phyloP scores from a whole-genome alignment of 805 yeast genomes.

The Metschnikowia reukaufii region DNA sequence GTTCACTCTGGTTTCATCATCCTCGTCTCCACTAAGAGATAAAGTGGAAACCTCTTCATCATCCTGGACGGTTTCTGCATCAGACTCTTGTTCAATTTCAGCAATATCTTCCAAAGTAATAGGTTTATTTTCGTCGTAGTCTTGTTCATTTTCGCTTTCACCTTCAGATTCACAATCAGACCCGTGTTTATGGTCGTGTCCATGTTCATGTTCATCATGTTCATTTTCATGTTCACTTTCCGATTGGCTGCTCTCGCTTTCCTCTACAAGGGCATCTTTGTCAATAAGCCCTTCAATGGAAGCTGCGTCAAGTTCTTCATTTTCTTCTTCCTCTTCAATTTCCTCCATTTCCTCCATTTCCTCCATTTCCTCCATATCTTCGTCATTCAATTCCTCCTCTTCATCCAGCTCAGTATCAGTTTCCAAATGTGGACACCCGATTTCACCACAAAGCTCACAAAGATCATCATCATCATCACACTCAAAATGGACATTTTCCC shows the following conservation, averaged over 20 bases:
- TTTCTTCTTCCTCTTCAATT: slow-evolving; percentile 4
- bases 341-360: slow-evolving; percentile 3
- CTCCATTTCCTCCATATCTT: slow-evolving; percentile 11
- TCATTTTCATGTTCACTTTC: slow-evolving; percentile 26
- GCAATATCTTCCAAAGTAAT: slow-evolving; percentile 33
- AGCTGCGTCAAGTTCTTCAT: slow-evolving; percentile 5
- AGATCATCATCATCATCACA: slow-evolving; percentile 24
- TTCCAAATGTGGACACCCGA: slow-evolving; percentile 17
- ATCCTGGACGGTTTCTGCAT: slow-evolving; percentile 24
- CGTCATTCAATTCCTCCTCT: slow-evolving; percentile 19
- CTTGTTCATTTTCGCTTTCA: slow-evolving; percentile 22
- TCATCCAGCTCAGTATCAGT: slow-evolving; percentile 9
- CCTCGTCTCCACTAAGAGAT: slow-evolving; percentile 22
- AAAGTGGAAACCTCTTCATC: slow-evolving; percentile 22
- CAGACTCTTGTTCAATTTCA: slow-evolving; percentile 9
- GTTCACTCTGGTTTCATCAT: slow-evolving; percentile 14
- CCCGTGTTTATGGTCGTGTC: too few species aligned
- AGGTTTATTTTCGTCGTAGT: slow-evolving; percentile 9
- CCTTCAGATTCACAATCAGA: slow-evolving; percentile 11
- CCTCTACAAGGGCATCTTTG: slow-evolving; percentile 13
- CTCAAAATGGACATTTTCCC: slow-evolving; percentile 51
- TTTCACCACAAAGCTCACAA: slow-evolving; percentile 22
- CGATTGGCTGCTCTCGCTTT: slow-evolving; percentile 21
- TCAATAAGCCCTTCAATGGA: slow-evolving; percentile 6
- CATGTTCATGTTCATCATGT: slow-evolving; percentile 27